Evolutionary conservation across 805 yeast genomes (phyloP), one percentile per base, ranked within the genome.

Genomic region (Lachancea cidri): DNA sequence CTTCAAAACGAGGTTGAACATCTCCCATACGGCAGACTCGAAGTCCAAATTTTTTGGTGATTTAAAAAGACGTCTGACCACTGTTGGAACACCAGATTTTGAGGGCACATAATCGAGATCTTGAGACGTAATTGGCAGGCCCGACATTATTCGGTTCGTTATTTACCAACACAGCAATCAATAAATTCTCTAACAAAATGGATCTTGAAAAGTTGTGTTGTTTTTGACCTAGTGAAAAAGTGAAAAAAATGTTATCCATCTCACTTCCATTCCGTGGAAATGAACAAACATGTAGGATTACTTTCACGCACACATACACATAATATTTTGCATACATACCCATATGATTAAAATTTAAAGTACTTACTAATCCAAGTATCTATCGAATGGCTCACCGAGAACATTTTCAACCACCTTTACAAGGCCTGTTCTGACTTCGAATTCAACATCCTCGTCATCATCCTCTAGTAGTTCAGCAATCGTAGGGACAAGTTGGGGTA

Each of bases 381-480:
- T 77, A 57, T 91, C 97, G 44, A 93, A 74, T 35, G 96, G 93
- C 65, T 93, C 98, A 36, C 98, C 98, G 50, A 93, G 72, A 16
- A 88, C 95, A 45, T 78, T 81, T 64, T 93, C 98, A 43, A 93
- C 81, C 4, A 86, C 96, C 55, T 85, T 86, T 6, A 91, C 95
- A 47, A 93, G 73, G 11, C 95, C 95, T 27, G 81, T 75, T 66
- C 96, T 81, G 3, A 88, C 96, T 64, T 88, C 97, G 57, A 77
- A 61, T 64, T 93, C 98, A 22, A 93, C 96, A 36, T 76, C 79
- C 62, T 93, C 98, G 48, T 89, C 94, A 45, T 93, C 98, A 59
- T 89, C 98, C 58, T 93, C 99, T 47, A 93, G 72, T 43, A 93
- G 68, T 66, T 93, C 99, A 5, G 98, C 96, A 62, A 93, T 86